Conservation (phyloP, 441 rosid species). For the Gossypium davidsonii region DNA sequence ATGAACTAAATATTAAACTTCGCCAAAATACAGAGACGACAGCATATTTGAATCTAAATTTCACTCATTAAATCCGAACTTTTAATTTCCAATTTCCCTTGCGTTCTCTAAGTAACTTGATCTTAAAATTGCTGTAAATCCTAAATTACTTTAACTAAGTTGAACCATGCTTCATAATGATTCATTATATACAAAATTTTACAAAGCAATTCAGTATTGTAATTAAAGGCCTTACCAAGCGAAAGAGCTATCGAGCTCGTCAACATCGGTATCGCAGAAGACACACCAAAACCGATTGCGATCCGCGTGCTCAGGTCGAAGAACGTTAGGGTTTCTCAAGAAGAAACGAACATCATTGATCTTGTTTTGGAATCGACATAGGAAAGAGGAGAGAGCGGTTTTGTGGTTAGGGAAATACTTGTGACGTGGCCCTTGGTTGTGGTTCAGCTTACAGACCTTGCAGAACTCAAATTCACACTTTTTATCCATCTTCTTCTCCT, state of each 20-base stretch:
- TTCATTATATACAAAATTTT: neutral
- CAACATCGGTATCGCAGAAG: conserved; percentile 65
- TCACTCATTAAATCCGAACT: neutral
- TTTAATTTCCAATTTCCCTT: neutral
- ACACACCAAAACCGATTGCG: conserved; percentile 74
- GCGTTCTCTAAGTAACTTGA: neutral
- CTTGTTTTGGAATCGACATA: conserved; percentile 56
- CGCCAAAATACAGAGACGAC: neutral
- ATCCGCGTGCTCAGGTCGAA: conserved; percentile 50
- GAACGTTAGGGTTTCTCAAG: conserved; percentile 50
- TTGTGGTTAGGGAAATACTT: conserved; percentile 74
- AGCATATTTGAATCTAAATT: neutral
- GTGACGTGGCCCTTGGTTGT: conserved; percentile 64
- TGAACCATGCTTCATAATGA: neutral
- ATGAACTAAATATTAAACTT: neutral
- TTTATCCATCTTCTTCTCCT: conserved; percentile 19
- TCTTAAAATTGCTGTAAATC: neutral
- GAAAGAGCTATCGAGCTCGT: conserved; percentile 58
- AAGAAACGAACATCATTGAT: conserved; percentile 57
- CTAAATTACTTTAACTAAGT: neutral
- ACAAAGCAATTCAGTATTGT: neutral
- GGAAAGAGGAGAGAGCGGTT: conserved; percentile 42
- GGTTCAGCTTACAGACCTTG: conserved; percentile 60
- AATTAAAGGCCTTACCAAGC: conserved; percentile 42
- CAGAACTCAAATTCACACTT: conserved; percentile 53